Base-by-base conservation (phyloP, 1,284 basidiomycete species). In the Leccinum griseonigrum region DNA sequence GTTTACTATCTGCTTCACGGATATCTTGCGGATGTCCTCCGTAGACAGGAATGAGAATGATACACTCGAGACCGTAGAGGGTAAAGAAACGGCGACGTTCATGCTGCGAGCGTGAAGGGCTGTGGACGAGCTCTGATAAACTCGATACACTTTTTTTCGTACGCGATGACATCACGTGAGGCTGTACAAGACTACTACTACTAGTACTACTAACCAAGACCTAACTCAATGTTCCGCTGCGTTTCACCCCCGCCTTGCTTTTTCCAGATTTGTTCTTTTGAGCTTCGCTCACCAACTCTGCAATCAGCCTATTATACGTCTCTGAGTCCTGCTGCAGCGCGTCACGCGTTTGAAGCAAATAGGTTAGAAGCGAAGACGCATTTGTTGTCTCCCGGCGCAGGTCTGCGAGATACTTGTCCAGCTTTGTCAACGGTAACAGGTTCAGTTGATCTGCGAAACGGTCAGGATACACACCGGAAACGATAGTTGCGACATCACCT, bases 1-100 rank as follows among this genome's bases (percentile, higher is more conserved):
- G 76, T 99, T 99, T 65, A 94, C 85, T 70, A 99, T 91, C 80
- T 98, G 94, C 80, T 97, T 96, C 71, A 99, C 97, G 18, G 95
- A 98, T 74, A 99, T 95, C 64, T 90, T 85, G 58, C 91, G 86
- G 68, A 98, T 84, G 76, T 99, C 97, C 68, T 93, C 86, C n/a
- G 93, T 81, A 14, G 92, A 88, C 61, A 99, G 87, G 77, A 97
- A 97, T 3, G 95, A 96, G 78, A 99, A 99, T 28, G 96, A 97
- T 60, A 98, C 80, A 66, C 91, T 90, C 61, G 87, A 80, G 68
- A 97, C 90, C 60, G 89, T 87, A 4, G 94, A 91, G 14, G 94
- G 88, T 60, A 99, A 79, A 26, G 97, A 90, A 71, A 93, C 87
- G 8, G 95, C 85, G 76, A 97, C 93, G 77, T 99, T 97, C 97